These are phyloP conservation scores for Plasmodium sp. DNA, from an alignment of 169 alveolate species.

Conservation along the genomic window DNA sequence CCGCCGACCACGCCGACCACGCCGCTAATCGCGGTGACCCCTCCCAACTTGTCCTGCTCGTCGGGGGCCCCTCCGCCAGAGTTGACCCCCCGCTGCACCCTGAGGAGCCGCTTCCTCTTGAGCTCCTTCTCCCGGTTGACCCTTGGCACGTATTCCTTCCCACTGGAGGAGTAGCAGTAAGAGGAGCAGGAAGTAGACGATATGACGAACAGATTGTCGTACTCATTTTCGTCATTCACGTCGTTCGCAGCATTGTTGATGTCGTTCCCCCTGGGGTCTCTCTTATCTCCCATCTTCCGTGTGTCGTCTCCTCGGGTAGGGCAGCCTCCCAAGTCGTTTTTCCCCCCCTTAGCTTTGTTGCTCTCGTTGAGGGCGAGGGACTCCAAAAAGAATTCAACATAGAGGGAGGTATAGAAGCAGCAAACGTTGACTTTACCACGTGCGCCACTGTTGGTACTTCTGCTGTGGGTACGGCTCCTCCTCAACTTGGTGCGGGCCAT, in stretches of 20 bases:
- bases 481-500: background rate
- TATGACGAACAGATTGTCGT: conserved; percentile 54
- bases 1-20: background rate
- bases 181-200: conserved; percentile 72
- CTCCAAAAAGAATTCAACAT: conserved; percentile 34
- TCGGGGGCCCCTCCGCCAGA: background rate
- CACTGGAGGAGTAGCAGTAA: conserved; percentile 66
- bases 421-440: background rate
- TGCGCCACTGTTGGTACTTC: background rate
- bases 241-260: background rate
- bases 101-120: background rate
- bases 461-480: background rate
- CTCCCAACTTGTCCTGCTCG: background rate
- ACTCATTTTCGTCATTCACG: conserved; percentile 32
- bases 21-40: background rate
- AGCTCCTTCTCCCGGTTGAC: background rate
- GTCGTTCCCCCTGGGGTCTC: background rate
- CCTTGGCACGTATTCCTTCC: conserved; percentile 1
- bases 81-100: background rate
- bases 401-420: conserved; percentile 62
- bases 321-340: background rate
- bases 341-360: conserved; percentile 31
- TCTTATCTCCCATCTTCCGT: background rate
- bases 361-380: conserved; percentile 39
- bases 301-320: background rate